Conservation (phyloP, 2,329 filamentous ascomycete genomes). For the Endocalyx cinctus region DNA sequence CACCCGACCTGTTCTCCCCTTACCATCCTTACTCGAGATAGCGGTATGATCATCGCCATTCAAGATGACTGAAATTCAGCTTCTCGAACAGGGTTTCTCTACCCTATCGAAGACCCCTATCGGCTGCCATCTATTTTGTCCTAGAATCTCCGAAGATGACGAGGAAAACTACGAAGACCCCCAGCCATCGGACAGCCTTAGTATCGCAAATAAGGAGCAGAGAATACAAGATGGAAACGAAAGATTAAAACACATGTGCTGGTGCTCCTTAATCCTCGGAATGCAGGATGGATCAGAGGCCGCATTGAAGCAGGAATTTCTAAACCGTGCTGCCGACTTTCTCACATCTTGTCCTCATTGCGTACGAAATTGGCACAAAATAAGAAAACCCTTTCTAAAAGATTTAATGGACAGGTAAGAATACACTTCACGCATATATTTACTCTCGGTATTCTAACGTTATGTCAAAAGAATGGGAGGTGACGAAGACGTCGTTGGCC, state of each 20-base stretch:
- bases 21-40: too few relatives aligned
- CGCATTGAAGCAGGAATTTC: constrained; percentile 57
- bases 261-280: constrained; percentile 65
- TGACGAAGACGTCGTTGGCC: constrained; percentile 45
- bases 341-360: constrained; percentile 65
- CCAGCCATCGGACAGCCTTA: constrained; percentile 41
- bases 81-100: too few relatives aligned
- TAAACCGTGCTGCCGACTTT: constrained; percentile 49
- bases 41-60: too few relatives aligned
- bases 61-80: too few relatives aligned
- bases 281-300: constrained; percentile 58
- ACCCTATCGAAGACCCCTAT: constrained; percentile 15
- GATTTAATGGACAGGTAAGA: constrained; percentile 59
- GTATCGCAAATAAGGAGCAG: constrained; percentile 44
- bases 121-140: constrained; percentile 62
- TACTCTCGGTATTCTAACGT: constrained; percentile 11
- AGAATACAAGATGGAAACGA: constrained; percentile 51
- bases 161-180: constrained; percentile 58
- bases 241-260: constrained; percentile 59
- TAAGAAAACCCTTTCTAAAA: constrained; percentile 58
- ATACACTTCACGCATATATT: too few relatives aligned
- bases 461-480: constrained; percentile 11
- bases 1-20: too few relatives aligned
- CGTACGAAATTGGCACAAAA: constrained; percentile 69
- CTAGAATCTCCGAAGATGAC: constrained; percentile 59